Percentiles rank a stretch among this genome's conserved stretches.
Evolutionary conservation across 2,329 filamentous ascomycete species (phyloP).

Genomic region (Berkeleyomyces rouxiae): DNA sequence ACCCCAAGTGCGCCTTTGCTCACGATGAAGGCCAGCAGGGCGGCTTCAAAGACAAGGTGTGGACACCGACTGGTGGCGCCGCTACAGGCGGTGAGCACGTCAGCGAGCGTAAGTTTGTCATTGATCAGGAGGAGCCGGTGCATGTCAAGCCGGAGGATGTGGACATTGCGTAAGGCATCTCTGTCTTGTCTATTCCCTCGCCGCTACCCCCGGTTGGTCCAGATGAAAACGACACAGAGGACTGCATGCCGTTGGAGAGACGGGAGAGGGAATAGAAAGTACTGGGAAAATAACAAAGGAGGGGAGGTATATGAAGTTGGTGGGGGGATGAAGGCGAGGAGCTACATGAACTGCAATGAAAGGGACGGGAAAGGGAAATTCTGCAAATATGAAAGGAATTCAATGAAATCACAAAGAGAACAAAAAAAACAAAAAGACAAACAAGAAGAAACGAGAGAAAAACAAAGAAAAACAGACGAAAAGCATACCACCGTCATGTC

Average conservation of each 20-base stretch:
- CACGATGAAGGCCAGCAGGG: conserved; percentile 84
- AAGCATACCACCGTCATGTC: background rate
- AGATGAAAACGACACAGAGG: background rate
- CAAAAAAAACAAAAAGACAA: conserved; percentile 10
- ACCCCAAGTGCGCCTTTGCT: conserved; percentile 73
- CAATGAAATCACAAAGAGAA: conserved; percentile 14
- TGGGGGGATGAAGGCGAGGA: background rate
- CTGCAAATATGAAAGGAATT: conserved; percentile 7
- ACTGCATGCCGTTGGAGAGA: background rate
- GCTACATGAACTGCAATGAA: conserved; percentile 6
- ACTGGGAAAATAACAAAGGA: background rate
- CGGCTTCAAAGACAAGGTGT: conserved; percentile 75
- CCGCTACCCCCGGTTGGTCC: too few relatives aligned
- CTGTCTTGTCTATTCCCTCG: background rate
- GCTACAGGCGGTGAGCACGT: conserved; percentile 46
- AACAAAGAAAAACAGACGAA: background rate
- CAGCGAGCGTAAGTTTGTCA: conserved; percentile 77
- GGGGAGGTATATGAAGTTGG: background rate
- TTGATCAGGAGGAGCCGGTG: conserved; percentile 31
- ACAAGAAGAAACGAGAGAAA: conserved; percentile 4
- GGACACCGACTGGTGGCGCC: conserved; percentile 40
- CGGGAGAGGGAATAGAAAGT: background rate
- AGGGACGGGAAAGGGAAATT: conserved; percentile 11
- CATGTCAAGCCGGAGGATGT: conserved; percentile 24
- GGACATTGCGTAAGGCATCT: conserved; percentile 20